Conservation (phyloP, 2,329 filamentous ascomycete species). For the Pseudogymnoascus sp. region DNA sequence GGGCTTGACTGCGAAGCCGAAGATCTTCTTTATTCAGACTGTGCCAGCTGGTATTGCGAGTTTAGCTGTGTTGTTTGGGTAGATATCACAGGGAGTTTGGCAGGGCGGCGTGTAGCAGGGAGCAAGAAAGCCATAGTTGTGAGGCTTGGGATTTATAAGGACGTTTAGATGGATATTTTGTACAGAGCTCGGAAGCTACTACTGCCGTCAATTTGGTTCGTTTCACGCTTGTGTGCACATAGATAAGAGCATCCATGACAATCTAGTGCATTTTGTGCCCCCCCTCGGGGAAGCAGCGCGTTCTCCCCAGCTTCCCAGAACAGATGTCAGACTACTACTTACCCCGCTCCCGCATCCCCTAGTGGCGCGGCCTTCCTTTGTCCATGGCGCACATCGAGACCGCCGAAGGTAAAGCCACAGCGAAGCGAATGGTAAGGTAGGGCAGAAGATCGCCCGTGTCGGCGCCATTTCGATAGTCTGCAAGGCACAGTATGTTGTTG, state of each 20-base stretch:
- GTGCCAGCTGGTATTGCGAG: constrained; percentile 31
- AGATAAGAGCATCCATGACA: neutral
- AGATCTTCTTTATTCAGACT: constrained; percentile 40
- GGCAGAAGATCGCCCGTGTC: neutral
- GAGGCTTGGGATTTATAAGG: neutral
- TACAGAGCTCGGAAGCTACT: neutral
- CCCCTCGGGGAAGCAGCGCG: neutral
- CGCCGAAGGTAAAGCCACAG: neutral
- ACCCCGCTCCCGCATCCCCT: neutral
- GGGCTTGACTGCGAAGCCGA: constrained; percentile 34
- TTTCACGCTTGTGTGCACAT: neutral
- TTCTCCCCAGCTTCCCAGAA: neutral
- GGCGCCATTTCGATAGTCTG: neutral
- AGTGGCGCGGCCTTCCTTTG: neutral
- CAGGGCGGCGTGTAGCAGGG: neutral
- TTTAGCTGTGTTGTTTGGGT: constrained; percentile 22
- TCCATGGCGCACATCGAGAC: neutral
- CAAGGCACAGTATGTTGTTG: neutral
- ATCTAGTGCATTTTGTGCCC: neutral
- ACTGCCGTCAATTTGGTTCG: neutral
- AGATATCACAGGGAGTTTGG: neutral
- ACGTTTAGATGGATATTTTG: neutral
- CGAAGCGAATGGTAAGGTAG: neutral
- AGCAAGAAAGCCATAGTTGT: neutral
- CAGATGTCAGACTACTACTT: neutral